Percentiles rank a stretch among this genome's conserved stretches.
phyloP scores from a whole-genome alignment of 2,329 filamentous ascomycete species.

The Scopulariopsis brevicaulis region DNA sequence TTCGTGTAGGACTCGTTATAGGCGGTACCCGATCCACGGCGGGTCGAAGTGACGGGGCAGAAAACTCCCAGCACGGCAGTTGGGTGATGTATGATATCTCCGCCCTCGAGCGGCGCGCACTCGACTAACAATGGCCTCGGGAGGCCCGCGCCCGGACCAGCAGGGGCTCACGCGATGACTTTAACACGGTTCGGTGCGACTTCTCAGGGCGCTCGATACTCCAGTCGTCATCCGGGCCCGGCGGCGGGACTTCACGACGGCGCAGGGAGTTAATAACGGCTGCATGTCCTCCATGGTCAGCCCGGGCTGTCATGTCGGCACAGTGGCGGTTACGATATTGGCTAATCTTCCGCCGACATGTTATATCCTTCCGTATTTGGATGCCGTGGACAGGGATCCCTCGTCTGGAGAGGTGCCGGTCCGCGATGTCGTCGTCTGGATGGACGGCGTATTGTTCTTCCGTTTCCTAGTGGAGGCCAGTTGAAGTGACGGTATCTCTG shows the following conservation, averaged over 20 bases:
- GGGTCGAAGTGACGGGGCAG: not conserved
- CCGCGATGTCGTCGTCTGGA: not conserved
- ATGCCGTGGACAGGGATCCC: not conserved
- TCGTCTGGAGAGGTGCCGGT: not conserved
- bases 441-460: not conserved
- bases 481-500: not conserved
- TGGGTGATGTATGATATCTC: not conserved
- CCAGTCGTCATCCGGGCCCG: not conserved
- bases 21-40: not conserved
- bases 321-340: not conserved
- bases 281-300: not conserved
- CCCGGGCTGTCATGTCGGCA: not conserved
- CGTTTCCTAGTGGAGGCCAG: not conserved
- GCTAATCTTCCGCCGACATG: too few species aligned
- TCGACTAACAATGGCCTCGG: not conserved
- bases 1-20: not conserved
- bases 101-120: not conserved
- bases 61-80: not conserved
- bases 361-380: not conserved
- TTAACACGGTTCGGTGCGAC: too few species aligned
- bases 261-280: not conserved
- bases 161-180: too few species aligned
- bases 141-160: not conserved
- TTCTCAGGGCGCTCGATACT: not conserved
- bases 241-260: not conserved